phyloP scores from a whole-genome alignment of 2,329 filamentous ascomycete species.

The Apiospora marii region DNA sequence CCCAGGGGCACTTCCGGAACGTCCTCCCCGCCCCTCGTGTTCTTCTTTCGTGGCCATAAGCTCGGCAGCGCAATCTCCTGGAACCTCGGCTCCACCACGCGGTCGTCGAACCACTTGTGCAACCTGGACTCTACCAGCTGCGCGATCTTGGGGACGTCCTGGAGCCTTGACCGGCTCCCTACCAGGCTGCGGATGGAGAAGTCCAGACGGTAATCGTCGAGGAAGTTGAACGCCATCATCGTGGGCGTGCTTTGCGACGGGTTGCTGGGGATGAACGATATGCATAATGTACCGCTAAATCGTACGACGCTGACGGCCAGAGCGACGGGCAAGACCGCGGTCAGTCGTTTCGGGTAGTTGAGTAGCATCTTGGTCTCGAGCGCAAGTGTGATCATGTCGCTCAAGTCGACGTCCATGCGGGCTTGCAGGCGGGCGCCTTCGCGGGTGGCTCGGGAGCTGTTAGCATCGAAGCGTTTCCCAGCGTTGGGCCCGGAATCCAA shows the following conservation, averaged over 20 bases:
- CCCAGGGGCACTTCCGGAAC: conserved; percentile 49
- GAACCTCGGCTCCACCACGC: conserved; percentile 84
- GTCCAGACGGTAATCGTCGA: conserved; percentile 86
- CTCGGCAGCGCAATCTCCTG: conserved; percentile 86
- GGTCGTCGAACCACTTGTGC: conserved; percentile 88
- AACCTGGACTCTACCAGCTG: conserved; percentile 82
- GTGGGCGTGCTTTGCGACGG: conserved; percentile 76
- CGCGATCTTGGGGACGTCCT: conserved; percentile 89
- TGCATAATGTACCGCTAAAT: conserved; percentile 92
- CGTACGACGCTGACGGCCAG: conserved; percentile 90
- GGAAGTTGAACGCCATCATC: conserved; percentile 92
- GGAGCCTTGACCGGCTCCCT: conserved; percentile 79
- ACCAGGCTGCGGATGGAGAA: conserved; percentile 82
- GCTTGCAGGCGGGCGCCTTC: conserved; percentile 85
- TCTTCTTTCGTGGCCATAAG: conserved; percentile 85
- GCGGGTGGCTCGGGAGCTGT: conserved; percentile 54
- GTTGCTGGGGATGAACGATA: conserved; percentile 87
- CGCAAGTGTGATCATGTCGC: conserved; percentile 93
- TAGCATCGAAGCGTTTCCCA: conserved; percentile 59
- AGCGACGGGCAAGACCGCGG: conserved; percentile 90
- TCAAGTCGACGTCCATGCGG: conserved; percentile 95
- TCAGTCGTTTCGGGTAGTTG: conserved; percentile 91
- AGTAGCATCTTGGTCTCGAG: conserved; percentile 93
- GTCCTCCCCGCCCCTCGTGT: conserved; percentile 77
- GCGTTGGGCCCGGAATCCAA: conserved; percentile 51